These are phyloP conservation scores for Pyrenophora teres DNA, from an alignment of 2,329 filamentous ascomycete genomes.

Conservation along the genomic window DNA sequence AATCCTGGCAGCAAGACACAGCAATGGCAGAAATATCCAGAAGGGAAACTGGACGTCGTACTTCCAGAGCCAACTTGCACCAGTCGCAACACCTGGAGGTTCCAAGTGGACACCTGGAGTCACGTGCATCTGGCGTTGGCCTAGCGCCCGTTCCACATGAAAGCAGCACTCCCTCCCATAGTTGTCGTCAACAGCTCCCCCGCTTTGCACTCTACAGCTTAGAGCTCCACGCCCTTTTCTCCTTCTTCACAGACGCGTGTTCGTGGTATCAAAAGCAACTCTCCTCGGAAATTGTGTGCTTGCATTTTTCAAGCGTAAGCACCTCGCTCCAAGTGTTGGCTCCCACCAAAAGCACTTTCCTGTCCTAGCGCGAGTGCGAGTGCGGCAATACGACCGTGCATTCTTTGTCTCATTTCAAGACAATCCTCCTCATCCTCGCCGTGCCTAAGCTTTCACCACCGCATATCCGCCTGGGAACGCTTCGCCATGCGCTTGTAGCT, in stretches of 20 bases:
- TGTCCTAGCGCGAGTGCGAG: constrained; percentile 12
- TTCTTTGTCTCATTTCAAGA: constrained; percentile 20
- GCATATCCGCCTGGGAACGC: not conserved
- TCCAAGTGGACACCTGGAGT: constrained; percentile 30
- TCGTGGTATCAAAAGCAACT: not conserved
- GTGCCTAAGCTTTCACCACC: constrained; percentile 1
- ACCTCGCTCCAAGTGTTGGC: constrained; percentile 8
- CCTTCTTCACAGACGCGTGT: not conserved
- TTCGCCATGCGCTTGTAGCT: constrained; percentile 17
- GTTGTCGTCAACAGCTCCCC: constrained; percentile 2
- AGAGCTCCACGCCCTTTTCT: not conserved
- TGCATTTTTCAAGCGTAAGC: not conserved
- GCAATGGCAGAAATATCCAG: not conserved
- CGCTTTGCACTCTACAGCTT: not conserved
- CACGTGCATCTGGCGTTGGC: constrained; percentile 24
- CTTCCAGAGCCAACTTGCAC: constrained; percentile 11
- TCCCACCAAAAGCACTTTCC: constrained; percentile 11
- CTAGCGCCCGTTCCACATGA: constrained; percentile 19
- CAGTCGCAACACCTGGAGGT: constrained; percentile 31
- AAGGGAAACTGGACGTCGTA: constrained; percentile 5
- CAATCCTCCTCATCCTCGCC: constrained; percentile 8
- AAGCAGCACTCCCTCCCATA: constrained; percentile 12
- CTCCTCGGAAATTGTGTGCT: not conserved
- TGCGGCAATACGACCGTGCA: constrained; percentile 7
- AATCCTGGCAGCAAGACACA: not conserved